Conservation (phyloP, 257 asterid genomes). For the Gardenia jasminoides region DNA sequence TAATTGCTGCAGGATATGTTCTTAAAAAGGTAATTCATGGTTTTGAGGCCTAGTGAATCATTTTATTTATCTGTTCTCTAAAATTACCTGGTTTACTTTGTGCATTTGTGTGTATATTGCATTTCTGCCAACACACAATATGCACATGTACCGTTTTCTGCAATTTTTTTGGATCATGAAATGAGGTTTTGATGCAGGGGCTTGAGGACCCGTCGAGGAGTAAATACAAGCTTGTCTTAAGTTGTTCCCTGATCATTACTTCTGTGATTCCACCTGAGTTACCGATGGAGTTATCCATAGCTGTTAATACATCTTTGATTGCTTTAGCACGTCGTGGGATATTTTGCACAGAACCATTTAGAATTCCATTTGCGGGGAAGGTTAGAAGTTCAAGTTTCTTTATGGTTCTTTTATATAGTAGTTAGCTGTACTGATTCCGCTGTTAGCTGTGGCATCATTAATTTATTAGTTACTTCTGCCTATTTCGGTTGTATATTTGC, state of each 20-base stretch:
- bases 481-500: neutral
- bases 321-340: conserved; percentile 93
- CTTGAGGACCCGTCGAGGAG: conserved; percentile 99
- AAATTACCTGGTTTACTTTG: neutral
- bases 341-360: conserved; percentile 95
- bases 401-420: neutral
- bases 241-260: conserved; percentile 94
- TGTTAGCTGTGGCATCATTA: no score
- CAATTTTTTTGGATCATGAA: conserved; percentile 4
- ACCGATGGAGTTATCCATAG: conserved; percentile 98
- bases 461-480: no score
- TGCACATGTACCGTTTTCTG: neutral
- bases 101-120: neutral
- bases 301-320: conserved; percentile 97
- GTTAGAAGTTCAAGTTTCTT: conserved; percentile 36
- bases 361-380: conserved; percentile 99
- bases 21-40: conserved; percentile 67
- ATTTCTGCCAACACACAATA: neutral
- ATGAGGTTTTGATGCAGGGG: conserved; percentile 55
- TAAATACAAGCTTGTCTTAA: conserved; percentile 89
- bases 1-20: conserved; percentile 97
- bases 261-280: conserved; percentile 98
- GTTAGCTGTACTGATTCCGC: neutral
- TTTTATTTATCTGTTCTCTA: conserved; percentile 1
- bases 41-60: neutral